Percentiles rank a stretch among this genome's conserved stretches.
phyloP scores from a whole-genome alignment of 2,329 filamentous ascomycete genomes.

The Penicillium griseofulvum region DNA sequence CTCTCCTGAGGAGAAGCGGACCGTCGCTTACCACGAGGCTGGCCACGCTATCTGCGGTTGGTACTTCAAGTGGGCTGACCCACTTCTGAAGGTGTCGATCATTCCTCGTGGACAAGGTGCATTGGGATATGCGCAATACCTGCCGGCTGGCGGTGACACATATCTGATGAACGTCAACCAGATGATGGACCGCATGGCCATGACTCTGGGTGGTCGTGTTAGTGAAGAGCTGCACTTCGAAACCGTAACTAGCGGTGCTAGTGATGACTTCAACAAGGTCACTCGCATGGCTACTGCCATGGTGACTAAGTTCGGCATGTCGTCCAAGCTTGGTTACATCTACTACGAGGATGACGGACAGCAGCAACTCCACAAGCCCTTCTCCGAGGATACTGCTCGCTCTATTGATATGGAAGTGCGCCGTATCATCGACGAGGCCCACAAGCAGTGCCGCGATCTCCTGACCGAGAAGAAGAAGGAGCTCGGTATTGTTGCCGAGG shows the following conservation, averaged over 20 bases:
- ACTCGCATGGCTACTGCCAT: slow-evolving; percentile 93
- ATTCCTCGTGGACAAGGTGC: slow-evolving; percentile 93
- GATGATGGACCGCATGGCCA: slow-evolving; percentile 99
- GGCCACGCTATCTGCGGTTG: slow-evolving; percentile 98
- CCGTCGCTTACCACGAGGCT: slow-evolving; percentile 96
- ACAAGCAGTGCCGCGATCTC: slow-evolving; percentile 83
- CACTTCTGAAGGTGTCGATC: slow-evolving; percentile 95
- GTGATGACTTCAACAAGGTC: slow-evolving; percentile 98
- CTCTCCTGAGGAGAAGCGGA: slow-evolving; percentile 88
- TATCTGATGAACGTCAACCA: slow-evolving; percentile 96
- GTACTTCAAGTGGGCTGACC: slow-evolving; percentile 96
- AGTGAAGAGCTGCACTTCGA: slow-evolving; percentile 96
- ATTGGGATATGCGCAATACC: slow-evolving; percentile 92
- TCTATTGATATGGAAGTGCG: slow-evolving; percentile 90
- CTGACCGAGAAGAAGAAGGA: slow-evolving; percentile 83
- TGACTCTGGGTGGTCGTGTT: slow-evolving; percentile 94
- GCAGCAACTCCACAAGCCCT: slow-evolving; percentile 86
- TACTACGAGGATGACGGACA: slow-evolving; percentile 77
- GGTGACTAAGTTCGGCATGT: slow-evolving; percentile 99
- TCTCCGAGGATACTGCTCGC: slow-evolving; percentile 89
- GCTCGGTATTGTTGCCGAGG: slow-evolving; percentile 86
- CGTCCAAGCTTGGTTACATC: slow-evolving; percentile 84
- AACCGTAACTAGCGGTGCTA: slow-evolving; percentile 90
- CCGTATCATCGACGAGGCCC: slow-evolving; percentile 86
- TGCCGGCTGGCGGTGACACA: slow-evolving; percentile 78